Percentiles rank a stretch among this genome's conserved stretches.
These are phyloP conservation scores for Beauveria caledonica DNA, from an alignment of 2,329 filamentous ascomycete species.

Conservation along the genomic window DNA sequence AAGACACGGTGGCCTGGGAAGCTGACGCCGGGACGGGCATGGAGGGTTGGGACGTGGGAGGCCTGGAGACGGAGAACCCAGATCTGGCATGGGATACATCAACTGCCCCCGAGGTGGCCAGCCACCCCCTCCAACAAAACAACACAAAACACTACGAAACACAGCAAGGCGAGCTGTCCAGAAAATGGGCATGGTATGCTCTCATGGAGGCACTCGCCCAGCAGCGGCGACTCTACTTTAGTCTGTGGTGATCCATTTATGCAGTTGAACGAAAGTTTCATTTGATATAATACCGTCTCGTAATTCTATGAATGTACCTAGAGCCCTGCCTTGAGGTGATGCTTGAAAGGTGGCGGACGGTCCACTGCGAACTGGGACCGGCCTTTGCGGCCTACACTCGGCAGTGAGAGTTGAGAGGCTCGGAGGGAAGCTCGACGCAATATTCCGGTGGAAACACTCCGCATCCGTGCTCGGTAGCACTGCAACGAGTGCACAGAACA, in stretches of 20 bases:
- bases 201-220: neutral
- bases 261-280: neutral
- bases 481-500: neutral
- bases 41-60: neutral
- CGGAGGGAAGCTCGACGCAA: neutral
- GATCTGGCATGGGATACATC: neutral
- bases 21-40: neutral
- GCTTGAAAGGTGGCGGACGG: neutral
- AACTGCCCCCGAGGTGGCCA: neutral
- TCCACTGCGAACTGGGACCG: neutral
- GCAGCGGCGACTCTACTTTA: neutral
- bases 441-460: neutral
- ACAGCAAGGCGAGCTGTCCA: neutral
- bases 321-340: neutral
- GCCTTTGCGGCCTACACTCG: neutral
- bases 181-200: neutral
- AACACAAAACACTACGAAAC: neutral
- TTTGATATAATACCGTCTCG: neutral
- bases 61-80: neutral
- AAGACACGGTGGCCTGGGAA: neutral
- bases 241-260: neutral
- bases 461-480: neutral
- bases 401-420: neutral
- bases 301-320: neutral
- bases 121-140: neutral